A percentile compares a stretch with the other conserved stretches of the same genome.
These are phyloP conservation scores for Trametes maxima DNA, from an alignment of 768 basidiomycete species.

Conservation along the genomic window DNA sequence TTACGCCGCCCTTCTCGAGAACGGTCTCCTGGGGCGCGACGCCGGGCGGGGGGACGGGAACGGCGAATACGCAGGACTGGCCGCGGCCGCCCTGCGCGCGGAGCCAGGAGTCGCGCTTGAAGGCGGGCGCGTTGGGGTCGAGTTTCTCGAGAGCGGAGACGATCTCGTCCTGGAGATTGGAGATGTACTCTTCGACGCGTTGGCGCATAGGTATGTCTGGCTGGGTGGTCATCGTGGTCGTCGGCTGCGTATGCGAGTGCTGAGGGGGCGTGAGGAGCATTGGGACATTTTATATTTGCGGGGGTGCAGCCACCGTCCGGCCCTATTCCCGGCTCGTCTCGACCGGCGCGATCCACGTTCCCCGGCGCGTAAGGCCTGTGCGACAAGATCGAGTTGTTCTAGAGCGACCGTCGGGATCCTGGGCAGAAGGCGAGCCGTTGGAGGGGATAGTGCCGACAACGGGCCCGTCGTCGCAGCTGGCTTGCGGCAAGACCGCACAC, in stretches of 20 bases:
- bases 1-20: constrained; percentile 96
- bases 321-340: constrained; percentile 16
- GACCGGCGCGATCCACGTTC: constrained; percentile 10
- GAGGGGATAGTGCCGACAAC: too few relatives aligned
- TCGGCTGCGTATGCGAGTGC: not conserved
- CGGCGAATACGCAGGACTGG: constrained; percentile 79
- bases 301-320: constrained; percentile 3
- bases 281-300: constrained; percentile 4
- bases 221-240: constrained; percentile 4
- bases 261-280: not conserved
- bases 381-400: not conserved
- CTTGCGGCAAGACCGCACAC: too few relatives aligned
- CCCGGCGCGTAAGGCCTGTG: not conserved
- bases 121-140: constrained; percentile 68
- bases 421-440: not conserved
- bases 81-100: constrained; percentile 77
- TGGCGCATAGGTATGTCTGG: constrained; percentile 55
- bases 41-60: constrained; percentile 43
- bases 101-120: constrained; percentile 82
- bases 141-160: constrained; percentile 75
- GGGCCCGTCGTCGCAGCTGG: too few relatives aligned
- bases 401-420: not conserved
- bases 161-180: constrained; percentile 76
- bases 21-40: constrained; percentile 43
- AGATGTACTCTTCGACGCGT: constrained; percentile 76